Evolutionary conservation across 169 alveolate genomes (phyloP).

Genomic region (Perkinsus olseni): DNA sequence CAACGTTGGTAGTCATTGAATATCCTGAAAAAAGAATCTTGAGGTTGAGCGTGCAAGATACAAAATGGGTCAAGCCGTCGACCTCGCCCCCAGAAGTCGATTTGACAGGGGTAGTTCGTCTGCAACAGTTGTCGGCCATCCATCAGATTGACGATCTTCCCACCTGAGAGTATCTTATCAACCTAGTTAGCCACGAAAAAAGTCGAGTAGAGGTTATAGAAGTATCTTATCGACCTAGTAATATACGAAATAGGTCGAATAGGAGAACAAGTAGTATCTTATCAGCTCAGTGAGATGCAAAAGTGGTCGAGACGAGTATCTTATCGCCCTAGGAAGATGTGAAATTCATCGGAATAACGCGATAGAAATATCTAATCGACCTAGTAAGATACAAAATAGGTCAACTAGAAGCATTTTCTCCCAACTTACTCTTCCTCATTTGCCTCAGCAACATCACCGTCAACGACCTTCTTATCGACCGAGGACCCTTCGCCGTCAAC

Average conservation of each 20-base stretch:
- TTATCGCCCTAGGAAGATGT: too few species aligned
- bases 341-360: too few species aligned
- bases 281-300: too few species aligned
- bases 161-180: background rate
- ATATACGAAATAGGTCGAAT: too few species aligned
- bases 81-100: background rate
- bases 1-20: background rate
- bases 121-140: background rate
- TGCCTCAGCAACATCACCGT: background rate
- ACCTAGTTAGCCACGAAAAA: too few species aligned
- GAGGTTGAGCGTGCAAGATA: background rate
- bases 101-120: background rate
- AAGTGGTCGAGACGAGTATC: too few species aligned
- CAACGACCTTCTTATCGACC: background rate
- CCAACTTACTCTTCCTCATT: background rate
- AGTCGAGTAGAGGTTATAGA: too few species aligned
- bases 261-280: too few species aligned
- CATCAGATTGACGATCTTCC: background rate
- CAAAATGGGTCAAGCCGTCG: background rate
- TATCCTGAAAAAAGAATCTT: background rate
- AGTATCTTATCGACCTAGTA: too few species aligned
- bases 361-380: too few species aligned
- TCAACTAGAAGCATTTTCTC: background rate
- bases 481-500: background rate
- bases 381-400: too few species aligned